These are phyloP conservation scores for Smittium culicis DNA, from an alignment of 371 early-diverging fungal genomes.

Conservation along the genomic window DNA sequence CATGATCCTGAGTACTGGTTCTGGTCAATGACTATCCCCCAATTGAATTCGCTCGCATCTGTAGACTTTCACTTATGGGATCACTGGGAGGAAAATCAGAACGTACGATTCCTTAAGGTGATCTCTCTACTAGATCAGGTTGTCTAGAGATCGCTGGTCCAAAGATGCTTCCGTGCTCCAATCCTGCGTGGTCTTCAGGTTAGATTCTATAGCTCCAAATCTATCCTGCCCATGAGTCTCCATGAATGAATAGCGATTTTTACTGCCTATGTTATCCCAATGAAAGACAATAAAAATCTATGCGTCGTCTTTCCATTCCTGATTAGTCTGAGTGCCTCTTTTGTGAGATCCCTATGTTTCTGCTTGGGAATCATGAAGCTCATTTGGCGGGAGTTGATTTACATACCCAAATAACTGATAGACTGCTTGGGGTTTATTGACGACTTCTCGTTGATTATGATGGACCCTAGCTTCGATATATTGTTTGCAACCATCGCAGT, in stretches of 20 bases:
- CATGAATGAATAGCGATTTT: background rate
- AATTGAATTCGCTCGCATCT: no score
- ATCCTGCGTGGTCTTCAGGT: background rate
- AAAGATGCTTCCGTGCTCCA: background rate
- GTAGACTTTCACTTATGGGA: no score
- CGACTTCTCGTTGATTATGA: slow-evolving; percentile 10
- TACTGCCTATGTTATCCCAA: slow-evolving; percentile 10
- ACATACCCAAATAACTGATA: slow-evolving; percentile 26
- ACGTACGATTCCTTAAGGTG: no score
- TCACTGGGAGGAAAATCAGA: no score
- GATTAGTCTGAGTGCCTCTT: background rate
- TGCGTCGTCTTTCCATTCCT: background rate
- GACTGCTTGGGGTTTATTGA: slow-evolving; percentile 24
- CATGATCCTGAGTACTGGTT: no score
- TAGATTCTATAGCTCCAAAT: background rate
- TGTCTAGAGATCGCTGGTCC: background rate
- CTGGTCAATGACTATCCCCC: no score
- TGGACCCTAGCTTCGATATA: slow-evolving; percentile 4
- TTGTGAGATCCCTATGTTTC: background rate
- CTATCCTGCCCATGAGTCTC: background rate
- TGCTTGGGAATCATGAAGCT: background rate
- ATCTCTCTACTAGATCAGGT: background rate
- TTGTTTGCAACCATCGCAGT: slow-evolving; percentile 18
- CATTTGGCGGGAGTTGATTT: slow-evolving; percentile 20
- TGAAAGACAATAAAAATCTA: slow-evolving; percentile 8